Percentiles rank a stretch among this genome's conserved stretches.
Evolutionary conservation across 2,329 filamentous ascomycete genomes (phyloP).

Genomic region (Cladorrhinum sp.): DNA sequence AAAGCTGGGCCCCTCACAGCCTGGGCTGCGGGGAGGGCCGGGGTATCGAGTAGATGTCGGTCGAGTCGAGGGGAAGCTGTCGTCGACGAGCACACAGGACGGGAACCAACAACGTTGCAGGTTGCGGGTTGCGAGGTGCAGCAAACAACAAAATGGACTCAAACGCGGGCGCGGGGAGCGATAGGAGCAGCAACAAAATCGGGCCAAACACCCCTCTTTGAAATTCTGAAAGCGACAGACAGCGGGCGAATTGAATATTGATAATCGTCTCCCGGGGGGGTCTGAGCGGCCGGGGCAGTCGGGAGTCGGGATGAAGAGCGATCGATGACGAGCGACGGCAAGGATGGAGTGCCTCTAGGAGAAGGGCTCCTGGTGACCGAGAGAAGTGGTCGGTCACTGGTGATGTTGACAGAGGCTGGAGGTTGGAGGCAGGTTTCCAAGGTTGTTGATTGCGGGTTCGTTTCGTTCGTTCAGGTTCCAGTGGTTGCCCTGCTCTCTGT

Average conservation of each 20-base stretch:
- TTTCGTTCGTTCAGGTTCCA: constrained; percentile 5
- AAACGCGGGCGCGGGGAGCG: constrained; percentile 16
- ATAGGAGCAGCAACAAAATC: constrained; percentile 20
- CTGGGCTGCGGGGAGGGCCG: constrained; percentile 22
- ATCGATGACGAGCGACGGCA: not conserved
- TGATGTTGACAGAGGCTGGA: constrained; percentile 8
- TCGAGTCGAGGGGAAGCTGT: not conserved
- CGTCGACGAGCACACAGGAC: not conserved
- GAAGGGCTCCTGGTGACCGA: not conserved
- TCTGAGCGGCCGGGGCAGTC: not conserved
- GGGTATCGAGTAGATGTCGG: not conserved
- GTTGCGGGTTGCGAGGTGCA: constrained; percentile 1
- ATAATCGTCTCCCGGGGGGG: not conserved
- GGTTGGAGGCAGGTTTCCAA: constrained; percentile 17
- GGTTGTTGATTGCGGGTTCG: constrained; percentile 23
- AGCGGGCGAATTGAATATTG: not conserved
- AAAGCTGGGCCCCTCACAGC: constrained; percentile 23
- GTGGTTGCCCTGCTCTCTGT: not conserved
- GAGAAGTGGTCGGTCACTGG: not conserved
- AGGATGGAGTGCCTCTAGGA: not conserved
- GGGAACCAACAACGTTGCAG: constrained; percentile 11
- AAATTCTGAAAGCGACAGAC: not conserved
- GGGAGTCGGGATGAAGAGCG: not conserved
- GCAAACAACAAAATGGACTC: constrained; percentile 26
- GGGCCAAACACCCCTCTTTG: not conserved